Base-by-base conservation (phyloP, 768 basidiomycete species). In the Amanita inopinata region DNA sequence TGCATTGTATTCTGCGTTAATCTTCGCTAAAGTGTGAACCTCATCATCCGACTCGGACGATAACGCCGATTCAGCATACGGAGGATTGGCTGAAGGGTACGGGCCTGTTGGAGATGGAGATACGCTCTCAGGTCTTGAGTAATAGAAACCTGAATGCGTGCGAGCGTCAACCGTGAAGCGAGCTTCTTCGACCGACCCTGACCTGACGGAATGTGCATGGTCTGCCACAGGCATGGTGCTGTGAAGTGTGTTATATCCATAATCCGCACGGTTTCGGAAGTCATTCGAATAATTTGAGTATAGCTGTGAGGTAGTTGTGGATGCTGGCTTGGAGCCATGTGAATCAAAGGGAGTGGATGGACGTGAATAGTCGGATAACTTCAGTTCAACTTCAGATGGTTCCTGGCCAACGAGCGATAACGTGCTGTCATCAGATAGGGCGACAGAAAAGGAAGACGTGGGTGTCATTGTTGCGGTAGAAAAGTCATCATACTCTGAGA, bases 1-100 rank as follows among this genome's bases (percentile, higher is more conserved):
- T 12, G 67, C 59, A 40, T 73, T 71, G 39, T 62, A 61, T 42
- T 61, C 59, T 6, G 71, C 67, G 39, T 73, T 71, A 17, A 60
- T 56, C 45, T 58, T 55, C 5, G 70, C 68, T 10, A 69, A 45
- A 5, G 53, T 56, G 18, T 70, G 58, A 11, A 63, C 57, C 38
- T 66, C 66, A 32, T 62, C 59, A n/a, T 69, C 66, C 14, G 61
- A 56, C 36, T 67, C 64, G 8, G 62, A 62, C 3, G 42, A 43
- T 11, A 43, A 10, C 4, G 36, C 42, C 5, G 42, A 43, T 35
- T 43, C 42, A 11, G 33, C 42, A 28, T 43, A 34, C 3, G 33
- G 33, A 6, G 18, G 32, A 36, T 11, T 25, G 42, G 24, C 33
- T 34, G 33, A 14, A 10, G 20, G 11, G 22, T n/a, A 7, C 7